Percentiles rank a stretch among this genome's conserved stretches.
Evolutionary conservation across 352 stramenopile genomes (phyloP).

Genomic region (Aphanomyces stellatus): DNA sequence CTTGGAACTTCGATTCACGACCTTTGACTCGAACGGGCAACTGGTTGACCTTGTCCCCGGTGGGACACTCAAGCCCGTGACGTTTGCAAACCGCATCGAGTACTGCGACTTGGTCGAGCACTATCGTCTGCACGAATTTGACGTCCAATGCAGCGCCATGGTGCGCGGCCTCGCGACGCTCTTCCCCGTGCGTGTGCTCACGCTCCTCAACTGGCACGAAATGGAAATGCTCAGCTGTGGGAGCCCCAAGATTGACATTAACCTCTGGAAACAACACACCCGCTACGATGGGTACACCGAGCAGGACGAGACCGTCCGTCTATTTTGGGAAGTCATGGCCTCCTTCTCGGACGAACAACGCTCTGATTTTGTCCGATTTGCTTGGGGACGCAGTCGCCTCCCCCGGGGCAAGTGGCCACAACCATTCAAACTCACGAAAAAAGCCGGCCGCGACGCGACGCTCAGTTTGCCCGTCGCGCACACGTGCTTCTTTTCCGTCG

Average conservation of each 20-base stretch:
- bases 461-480: constrained; percentile 87
- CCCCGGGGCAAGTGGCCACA: constrained; percentile 83
- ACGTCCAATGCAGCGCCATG: constrained; percentile 66
- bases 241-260: constrained; percentile 86
- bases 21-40: constrained; percentile 75
- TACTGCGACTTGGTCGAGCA: constrained; percentile 73
- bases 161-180: constrained; percentile 69
- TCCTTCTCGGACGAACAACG: constrained; percentile 85
- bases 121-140: constrained; percentile 74
- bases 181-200: constrained; percentile 81
- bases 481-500: constrained; percentile 95
- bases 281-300: constrained; percentile 85
- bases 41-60: constrained; percentile 71
- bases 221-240: constrained; percentile 88
- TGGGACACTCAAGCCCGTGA: constrained; percentile 58
- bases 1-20: constrained; percentile 71
- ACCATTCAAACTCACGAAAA: constrained; percentile 89
- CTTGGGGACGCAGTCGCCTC: constrained; percentile 89
- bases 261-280: constrained; percentile 77
- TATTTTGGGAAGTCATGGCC: constrained; percentile 87
- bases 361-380: constrained; percentile 89
- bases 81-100: constrained; percentile 76
- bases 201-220: constrained; percentile 84
- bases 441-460: constrained; percentile 70
- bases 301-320: constrained; percentile 64